These are phyloP conservation scores for Erodium texanum DNA, from an alignment of 441 rosid genomes.

Conservation along the genomic window DNA sequence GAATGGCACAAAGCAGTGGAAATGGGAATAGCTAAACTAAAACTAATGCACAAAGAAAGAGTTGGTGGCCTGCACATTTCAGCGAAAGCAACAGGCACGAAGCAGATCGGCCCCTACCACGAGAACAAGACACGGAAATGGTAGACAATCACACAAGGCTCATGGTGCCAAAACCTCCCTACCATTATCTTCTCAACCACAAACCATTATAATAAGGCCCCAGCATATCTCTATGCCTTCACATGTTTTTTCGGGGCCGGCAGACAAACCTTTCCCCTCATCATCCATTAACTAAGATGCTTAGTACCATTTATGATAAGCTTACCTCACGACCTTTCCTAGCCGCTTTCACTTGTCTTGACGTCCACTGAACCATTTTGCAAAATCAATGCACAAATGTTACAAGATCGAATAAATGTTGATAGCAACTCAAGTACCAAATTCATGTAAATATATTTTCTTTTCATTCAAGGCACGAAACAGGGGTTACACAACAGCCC, in stretches of 20 bases:
- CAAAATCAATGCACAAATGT: neutral
- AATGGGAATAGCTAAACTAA: too few relatives aligned
- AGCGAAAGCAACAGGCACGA: neutral
- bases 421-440: too few relatives aligned
- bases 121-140: neutral
- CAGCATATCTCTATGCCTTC: constrained; percentile 26
- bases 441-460: constrained; percentile 4
- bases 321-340: constrained; percentile 20
- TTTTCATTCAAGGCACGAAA: constrained; percentile 3
- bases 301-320: constrained; percentile 21
- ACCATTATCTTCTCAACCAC: neutral
- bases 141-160: neutral
- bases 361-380: too few relatives aligned
- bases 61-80: neutral
- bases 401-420: neutral
- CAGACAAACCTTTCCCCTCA: constrained; percentile 21
- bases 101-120: neutral
- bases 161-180: neutral
- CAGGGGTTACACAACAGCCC: neutral
- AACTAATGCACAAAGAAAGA: neutral
- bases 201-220: constrained; percentile 30
- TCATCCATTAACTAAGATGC: constrained; percentile 20
- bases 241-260: constrained; percentile 24
- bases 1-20: too few relatives aligned
- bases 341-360: constrained; percentile 18